Base-by-base conservation (phyloP, 768 basidiomycete species). In the Pleurotus sapidus region DNA sequence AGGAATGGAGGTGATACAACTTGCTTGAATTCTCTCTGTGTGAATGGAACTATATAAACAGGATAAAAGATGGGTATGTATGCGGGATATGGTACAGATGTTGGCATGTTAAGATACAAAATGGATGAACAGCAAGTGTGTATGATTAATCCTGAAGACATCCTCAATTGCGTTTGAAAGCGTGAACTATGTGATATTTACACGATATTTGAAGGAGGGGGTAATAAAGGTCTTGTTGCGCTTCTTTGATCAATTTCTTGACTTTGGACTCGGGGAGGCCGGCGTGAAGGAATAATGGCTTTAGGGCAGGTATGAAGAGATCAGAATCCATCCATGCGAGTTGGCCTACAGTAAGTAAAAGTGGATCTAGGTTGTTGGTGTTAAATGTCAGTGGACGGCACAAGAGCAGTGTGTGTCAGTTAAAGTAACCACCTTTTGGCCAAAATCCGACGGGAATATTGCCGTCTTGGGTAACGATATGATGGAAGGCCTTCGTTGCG, bases 301-400 rank as follows among this genome's bases (percentile, higher is more conserved):
- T 81, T 59, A 89, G 67, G 3, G 85, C 84, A 30, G 84, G 84
- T 38, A 89, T 72, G 59, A 88, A 76, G 20, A 82, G 74, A 61
- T 89, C 88, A 62, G 82, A 84, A 59, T 83, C 81, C 84, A 88
- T 83, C 88, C 88, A 89, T 40, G 86, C 84, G 18, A 89, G 70
- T 63, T 89, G 86, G 5, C 86, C 87, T 49, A 87, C 79, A 20
- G 84, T 87, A 37, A 88, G 76, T 37, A 80, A 74, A 53, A 79
- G 71, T 6, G 77, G 74, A 68, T 88, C 87, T 88, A 49, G 17
- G 58, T 11, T 34, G 8, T 34, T 34, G 30, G 3, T 34, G 8
- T 11, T 4, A 4, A 34, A 34, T 34, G 11, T 34, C 30, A 34
- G 30, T 34, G 30, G 9, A 34, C 30, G 9, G 30, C 30, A 34